Evolutionary conservation across 1,139 yeast genomes (phyloP), one percentile per base, ranked within the genome.

Genomic region (Torulaspora globosa): DNA sequence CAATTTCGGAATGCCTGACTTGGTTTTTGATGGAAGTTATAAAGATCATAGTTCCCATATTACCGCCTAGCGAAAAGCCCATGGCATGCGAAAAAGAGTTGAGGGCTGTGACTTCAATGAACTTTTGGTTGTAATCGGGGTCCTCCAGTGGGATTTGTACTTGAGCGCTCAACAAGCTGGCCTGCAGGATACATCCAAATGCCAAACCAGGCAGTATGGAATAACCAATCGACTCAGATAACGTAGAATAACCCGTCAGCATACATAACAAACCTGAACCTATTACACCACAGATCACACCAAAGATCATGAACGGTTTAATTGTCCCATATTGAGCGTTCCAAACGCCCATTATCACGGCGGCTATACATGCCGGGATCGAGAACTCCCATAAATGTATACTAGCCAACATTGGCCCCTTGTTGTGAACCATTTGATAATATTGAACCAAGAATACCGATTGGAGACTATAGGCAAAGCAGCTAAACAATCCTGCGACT

Each of bases 231-330:
- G 71, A 65, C 39, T 66, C 56, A 9, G 68, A 60, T 12, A 58
- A 52, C 1, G 68, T 54, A 1, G 77, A 69, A 44, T 70, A 48
- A 6, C 60, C 65, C 14, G 63, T 65, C 18, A 79, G 60, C 5
- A 77, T 45, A 2, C 73, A 58, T 14, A 76, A 51, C n/a, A 78
- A 49, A 0, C 85, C 87, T 40, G 69, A 60, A 1, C 86, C 87
- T 19, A 79, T 53, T 2, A 75, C 67, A 1, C 74, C 74, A 23
- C 72, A 48, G 1, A 70, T 50, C 1, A 73, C 72, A 5, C 79
- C 76, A 28, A 41, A 41, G 10, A 41, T 18, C 34, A 41, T 35
- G n/a, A 36, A 21, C 7, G 35, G 39, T 19, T 41, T 41, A 12
- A 41, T 35, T 19, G 28, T 35, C 4, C 44, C 44, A 14, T 35